phyloP scores from a whole-genome alignment of 441 rosid species.

The Gossypium gossypioides region DNA sequence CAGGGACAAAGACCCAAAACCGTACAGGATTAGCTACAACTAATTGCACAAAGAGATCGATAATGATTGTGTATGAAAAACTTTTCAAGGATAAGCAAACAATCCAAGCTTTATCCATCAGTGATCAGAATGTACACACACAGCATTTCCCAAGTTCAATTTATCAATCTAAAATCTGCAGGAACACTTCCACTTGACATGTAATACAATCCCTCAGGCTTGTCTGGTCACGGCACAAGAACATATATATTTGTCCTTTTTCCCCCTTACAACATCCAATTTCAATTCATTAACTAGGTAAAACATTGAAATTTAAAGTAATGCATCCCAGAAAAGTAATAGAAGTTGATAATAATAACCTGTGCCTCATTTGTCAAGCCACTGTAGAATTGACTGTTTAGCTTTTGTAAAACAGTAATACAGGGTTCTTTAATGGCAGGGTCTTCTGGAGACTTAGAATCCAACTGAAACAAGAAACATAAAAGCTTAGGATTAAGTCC shows the following conservation, averaged over 20 bases:
- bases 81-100: neutral
- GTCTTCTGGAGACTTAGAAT: conserved; percentile 39
- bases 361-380: conserved; percentile 51
- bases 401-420: conserved; percentile 52
- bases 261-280: neutral
- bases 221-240: neutral
- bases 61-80: neutral
- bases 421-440: conserved; percentile 56
- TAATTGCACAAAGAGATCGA: neutral
- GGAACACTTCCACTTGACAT: neutral
- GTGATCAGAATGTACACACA: neutral
- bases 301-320: conserved; percentile 3
- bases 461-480: conserved; percentile 47
- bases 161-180: neutral
- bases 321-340: neutral
- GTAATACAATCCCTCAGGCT: neutral
- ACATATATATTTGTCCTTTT: neutral
- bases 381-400: conserved; percentile 44
- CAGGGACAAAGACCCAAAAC: neutral
- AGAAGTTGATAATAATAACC: conserved; percentile 35
- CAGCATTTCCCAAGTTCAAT: neutral
- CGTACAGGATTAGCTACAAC: neutral
- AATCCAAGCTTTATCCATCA: neutral
- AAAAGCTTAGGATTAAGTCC: conserved; percentile 7
- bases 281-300: neutral